phyloP scores from a whole-genome alignment of 1,139 yeast species.

The Sugiyamaella pinicola region DNA sequence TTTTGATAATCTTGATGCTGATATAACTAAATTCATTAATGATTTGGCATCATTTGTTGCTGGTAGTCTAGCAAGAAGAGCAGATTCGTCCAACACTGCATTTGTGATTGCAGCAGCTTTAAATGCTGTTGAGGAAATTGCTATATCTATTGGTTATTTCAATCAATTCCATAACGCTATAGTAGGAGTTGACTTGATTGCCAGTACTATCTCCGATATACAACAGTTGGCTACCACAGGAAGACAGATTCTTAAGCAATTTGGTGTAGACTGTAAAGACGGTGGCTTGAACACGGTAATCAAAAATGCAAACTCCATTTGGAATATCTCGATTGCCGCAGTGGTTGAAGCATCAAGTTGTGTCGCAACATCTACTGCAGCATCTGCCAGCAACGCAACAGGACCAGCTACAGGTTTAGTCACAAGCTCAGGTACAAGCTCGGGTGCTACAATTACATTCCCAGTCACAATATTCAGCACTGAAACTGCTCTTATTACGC shows the following conservation, averaged over 20 bases:
- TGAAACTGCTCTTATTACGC: constrained; percentile 8
- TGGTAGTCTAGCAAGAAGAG: constrained; percentile 5
- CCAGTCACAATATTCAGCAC: constrained; percentile 10
- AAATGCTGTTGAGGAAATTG: constrained; percentile 11
- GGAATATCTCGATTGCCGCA: constrained; percentile 7
- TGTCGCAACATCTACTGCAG: background rate
- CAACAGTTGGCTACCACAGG: constrained; percentile 13
- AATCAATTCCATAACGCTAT: background rate
- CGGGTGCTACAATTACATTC: constrained; percentile 2
- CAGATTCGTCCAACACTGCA: constrained; percentile 8
- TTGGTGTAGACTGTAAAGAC: constrained; percentile 17
- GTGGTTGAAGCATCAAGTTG: constrained; percentile 15
- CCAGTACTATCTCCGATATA: constrained; percentile 13
- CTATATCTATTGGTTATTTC: constrained; percentile 15
- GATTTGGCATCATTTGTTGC: constrained; percentile 14
- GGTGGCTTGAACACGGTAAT: constrained; percentile 15
- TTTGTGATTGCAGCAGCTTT: constrained; percentile 14
- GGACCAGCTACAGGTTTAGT: background rate
- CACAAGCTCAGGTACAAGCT: constrained; percentile 3
- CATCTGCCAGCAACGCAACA: constrained; percentile 6
- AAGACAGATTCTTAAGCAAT: constrained; percentile 10
- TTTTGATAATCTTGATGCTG: constrained; percentile 11
- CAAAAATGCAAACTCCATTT: constrained; percentile 13
- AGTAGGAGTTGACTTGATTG: constrained; percentile 6
- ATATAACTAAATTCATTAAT: constrained; percentile 7